Conservation (phyloP, 1,139 yeast species). For the Kluyveromyces marxianus region DNA sequence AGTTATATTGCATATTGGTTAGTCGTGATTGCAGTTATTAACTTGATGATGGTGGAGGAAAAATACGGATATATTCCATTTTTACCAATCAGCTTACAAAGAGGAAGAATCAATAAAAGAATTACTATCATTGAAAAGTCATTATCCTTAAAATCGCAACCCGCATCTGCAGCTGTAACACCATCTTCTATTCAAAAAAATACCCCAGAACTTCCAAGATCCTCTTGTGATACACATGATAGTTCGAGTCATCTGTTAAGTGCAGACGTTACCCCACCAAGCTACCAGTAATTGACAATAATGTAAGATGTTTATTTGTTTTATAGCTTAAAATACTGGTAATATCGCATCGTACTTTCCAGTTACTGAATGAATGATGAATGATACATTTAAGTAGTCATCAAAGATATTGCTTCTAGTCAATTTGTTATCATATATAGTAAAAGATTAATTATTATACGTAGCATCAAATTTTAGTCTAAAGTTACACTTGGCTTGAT, state of each 20-base stretch:
- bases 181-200: constrained; percentile 1
- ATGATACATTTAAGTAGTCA: no score
- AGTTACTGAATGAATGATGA: no score
- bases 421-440: no score
- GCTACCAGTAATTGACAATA: neutral
- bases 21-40: constrained; percentile 46
- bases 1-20: constrained; percentile 76
- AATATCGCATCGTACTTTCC: no score
- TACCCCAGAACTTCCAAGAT: constrained; percentile 11
- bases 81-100: constrained; percentile 55
- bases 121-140: constrained; percentile 25
- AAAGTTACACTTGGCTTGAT: no score
- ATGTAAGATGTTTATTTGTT: no score
- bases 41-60: constrained; percentile 51
- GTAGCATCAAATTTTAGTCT: no score
- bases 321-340: no score
- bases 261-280: constrained; percentile 3
- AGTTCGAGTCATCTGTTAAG: constrained; percentile 22
- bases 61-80: constrained; percentile 52
- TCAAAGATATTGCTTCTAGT: no score
- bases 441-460: no score
- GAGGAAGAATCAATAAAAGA: constrained; percentile 47
- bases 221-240: constrained; percentile 26
- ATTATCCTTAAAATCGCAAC: constrained; percentile 14
- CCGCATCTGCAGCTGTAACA: constrained; percentile 4